Conservation (phyloP, 805 yeast species). For the Metschnikowia continentalis region DNA sequence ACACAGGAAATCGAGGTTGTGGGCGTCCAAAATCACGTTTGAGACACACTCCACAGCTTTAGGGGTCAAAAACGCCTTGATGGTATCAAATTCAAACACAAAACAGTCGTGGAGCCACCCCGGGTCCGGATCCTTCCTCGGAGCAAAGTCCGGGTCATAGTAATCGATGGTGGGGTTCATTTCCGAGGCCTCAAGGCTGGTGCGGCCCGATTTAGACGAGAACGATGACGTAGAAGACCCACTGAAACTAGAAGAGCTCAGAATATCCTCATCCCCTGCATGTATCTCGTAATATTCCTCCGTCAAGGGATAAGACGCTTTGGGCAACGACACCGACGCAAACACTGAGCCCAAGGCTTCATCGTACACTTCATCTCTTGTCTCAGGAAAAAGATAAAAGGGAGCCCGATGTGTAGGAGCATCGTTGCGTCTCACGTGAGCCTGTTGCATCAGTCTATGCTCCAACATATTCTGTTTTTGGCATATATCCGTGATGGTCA, state of each 20-base stretch:
- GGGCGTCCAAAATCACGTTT: constrained; percentile 30
- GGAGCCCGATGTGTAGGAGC: constrained; percentile 79
- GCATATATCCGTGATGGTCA: constrained; percentile 56
- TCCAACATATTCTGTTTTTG: constrained; percentile 47
- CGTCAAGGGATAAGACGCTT: constrained; percentile 56
- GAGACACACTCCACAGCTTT: constrained; percentile 36
- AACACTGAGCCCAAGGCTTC: constrained; percentile 48
- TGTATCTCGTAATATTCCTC: constrained; percentile 18
- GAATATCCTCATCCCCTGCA: neutral
- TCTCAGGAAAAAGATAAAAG: constrained; percentile 55
- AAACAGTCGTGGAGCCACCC: constrained; percentile 50
- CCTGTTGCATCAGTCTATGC: constrained; percentile 52
- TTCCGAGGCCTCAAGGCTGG: constrained; percentile 6
- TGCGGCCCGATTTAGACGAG: constrained; percentile 13
- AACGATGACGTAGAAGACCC: constrained; percentile 14
- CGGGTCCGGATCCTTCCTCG: constrained; percentile 29
- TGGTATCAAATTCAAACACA: constrained; percentile 50
- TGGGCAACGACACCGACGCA: constrained; percentile 62
- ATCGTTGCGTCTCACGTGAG: constrained; percentile 67
- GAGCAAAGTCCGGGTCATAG: constrained; percentile 29
- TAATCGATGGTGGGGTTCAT: constrained; percentile 26
- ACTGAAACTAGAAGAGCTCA: neutral
- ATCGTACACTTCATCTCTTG: constrained; percentile 46
- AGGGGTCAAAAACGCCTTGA: constrained; percentile 48
- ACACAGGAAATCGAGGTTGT: constrained; percentile 39